Evolutionary conservation across 2,329 filamentous ascomycete genomes (phyloP), one percentile per base, ranked within the genome.

Genomic region (Alternaria incomplexa): DNA sequence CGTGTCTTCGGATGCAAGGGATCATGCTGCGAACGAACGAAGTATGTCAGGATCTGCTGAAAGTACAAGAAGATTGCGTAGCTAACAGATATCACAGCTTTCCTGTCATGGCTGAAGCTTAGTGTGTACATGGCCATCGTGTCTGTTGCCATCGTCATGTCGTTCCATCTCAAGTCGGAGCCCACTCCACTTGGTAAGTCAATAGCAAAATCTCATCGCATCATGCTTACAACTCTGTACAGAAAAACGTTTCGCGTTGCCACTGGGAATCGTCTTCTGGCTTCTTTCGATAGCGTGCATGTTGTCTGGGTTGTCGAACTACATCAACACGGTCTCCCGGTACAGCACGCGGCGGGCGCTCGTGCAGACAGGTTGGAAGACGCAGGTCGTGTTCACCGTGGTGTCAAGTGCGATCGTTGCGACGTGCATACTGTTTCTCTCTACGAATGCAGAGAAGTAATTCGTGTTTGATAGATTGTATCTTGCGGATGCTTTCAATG

Each of bases 331-430:
- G 71, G 89, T 98, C 23, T 91, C 91, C 71, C 90, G 92, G 76
- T 99, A 97, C 78, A 91, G 91, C 71, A 85, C 87, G 43, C 88
- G 90, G 68, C 86, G 86, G 25, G 96, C 96, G 0, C 86, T 98
- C 66, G 96, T 99, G 43, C 96, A 99, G 82, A 91, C 89, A 28
- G 96, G 96, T 1, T 96, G 92, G 91, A 95, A 93, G 81, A 98
- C 96, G 40, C 94, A 98, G 77, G 80, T 90, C 45, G 91, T 97
- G 11, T 82, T 81, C 58, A 80, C 78, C 8, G 73, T 82, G 30
- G 80, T 82, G 2, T 77, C 80, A 22, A 73, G 73, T 11, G 72
- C 79, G 8, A 82, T 82, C 61, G 77, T 82, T 20, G 79, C 78
- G 30, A 75, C 80, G n/a, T 82, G 80, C 63, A 68, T 81, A 13